These are phyloP conservation scores for Elsinoe fawcettii DNA, from an alignment of 2,329 filamentous ascomycete species.

Conservation along the genomic window DNA sequence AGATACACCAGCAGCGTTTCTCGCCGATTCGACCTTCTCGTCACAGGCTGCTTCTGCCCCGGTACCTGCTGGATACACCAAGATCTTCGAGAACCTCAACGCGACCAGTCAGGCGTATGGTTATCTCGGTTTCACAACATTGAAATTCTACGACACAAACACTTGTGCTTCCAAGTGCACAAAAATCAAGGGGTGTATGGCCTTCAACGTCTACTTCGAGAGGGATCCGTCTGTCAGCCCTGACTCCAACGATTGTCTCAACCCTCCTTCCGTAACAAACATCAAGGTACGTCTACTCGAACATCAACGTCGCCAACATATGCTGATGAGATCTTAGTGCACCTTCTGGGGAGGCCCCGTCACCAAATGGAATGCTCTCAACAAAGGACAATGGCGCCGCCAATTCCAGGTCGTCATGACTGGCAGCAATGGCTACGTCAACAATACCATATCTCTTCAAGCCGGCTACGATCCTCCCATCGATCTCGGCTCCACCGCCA, in stretches of 20 bases:
- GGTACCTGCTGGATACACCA: slow-evolving; percentile 6
- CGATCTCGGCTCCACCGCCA: slow-evolving; percentile 24
- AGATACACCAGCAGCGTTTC: background rate
- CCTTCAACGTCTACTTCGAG: slow-evolving; percentile 23
- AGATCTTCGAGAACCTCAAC: slow-evolving; percentile 12
- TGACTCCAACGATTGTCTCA: slow-evolving; percentile 19
- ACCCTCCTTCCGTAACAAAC: background rate
- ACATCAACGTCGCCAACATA: background rate
- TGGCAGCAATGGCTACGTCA: slow-evolving; percentile 30
- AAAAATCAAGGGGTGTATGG: slow-evolving; percentile 18
- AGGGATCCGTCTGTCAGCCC: slow-evolving; percentile 17
- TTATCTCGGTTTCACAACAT: slow-evolving; percentile 22
- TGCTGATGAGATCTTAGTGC: background rate
- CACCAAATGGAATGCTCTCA: background rate
- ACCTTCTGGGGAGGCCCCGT: background rate
- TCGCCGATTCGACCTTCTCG: background rate
- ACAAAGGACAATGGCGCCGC: slow-evolving; percentile 16
- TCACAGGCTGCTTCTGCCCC: background rate
- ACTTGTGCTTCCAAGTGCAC: slow-evolving; percentile 25
- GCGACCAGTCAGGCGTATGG: slow-evolving; percentile 8
- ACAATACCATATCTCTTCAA: slow-evolving; percentile 20
- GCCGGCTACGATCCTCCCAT: slow-evolving; percentile 20
- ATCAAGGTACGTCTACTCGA: background rate
- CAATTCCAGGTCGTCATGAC: slow-evolving; percentile 27
- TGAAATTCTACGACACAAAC: slow-evolving; percentile 25